Base-by-base conservation (phyloP, 2,329 filamentous ascomycete species). In the Diaporthe vexans region DNA sequence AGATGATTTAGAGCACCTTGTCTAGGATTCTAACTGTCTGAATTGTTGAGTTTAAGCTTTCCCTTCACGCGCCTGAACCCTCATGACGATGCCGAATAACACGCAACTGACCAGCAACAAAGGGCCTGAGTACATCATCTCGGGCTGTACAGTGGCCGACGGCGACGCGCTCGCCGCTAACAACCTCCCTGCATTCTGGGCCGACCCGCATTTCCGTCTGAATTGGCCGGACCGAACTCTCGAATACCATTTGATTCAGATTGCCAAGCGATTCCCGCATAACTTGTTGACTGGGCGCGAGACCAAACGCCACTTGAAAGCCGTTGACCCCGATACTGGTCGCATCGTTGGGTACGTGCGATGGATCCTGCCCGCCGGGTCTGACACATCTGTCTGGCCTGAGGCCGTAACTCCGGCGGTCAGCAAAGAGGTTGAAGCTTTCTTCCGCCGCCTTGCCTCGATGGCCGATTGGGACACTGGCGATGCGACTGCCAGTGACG, bases 171-270 rank as follows among this genome's bases (percentile, higher is more conserved):
- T 77, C 48, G 74, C 74, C 37, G 52, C 57, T 37, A 78, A 77
- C 72, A 77, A 77, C 59, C 76, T 77, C 24, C 65, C 76, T 3
- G 77, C 77, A 37, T 77, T 76, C 71, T 77, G 76, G 77, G 74
- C 74, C 43, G 65, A 76, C 29, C 61, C 65, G 7, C 69, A 78
- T 57, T 78, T 74, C 73, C 69, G 70, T 51, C 57, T 76, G n/a
- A 71, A 72, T 13, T 79, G 78, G 77, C 75, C 69, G 52, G 71
- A 78, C 71, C 74, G 75, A 26, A 76, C 76, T 35, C 75, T 78
- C 33, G 77, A 77, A 35, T 76, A 78, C 56, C 77, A 78, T 57
- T 43, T 78, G 24, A 52, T 65, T 24, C 74, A 77, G 71, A 21
- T 75, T 40, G 56, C 77, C 58, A 77, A 78, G 73, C 77, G 76